A percentile compares a stretch with the other conserved stretches of the same genome.
phyloP scores from a whole-genome alignment of 768 basidiomycete genomes.

The Leccinum subgranulosum region DNA sequence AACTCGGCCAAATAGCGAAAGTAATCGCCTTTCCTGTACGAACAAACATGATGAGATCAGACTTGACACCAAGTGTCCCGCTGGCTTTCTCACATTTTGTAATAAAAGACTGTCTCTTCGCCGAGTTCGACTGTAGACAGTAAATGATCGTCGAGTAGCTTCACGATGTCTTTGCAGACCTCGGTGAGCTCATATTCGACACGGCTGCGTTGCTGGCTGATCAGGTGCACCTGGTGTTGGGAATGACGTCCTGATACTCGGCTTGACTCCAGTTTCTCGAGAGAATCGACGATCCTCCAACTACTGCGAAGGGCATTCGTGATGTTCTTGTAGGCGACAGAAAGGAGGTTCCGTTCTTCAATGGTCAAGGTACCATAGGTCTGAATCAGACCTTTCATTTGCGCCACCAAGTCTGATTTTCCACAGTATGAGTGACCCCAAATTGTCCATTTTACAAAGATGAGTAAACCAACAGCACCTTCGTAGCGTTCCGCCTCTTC shows the following conservation, averaged over 20 bases:
- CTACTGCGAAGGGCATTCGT: constrained; percentile 81
- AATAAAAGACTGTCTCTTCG: constrained; percentile 87
- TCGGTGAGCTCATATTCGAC: constrained; percentile 76
- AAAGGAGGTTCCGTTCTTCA: constrained; percentile 87
- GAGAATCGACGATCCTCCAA: constrained; percentile 76
- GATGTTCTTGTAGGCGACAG: constrained; percentile 88
- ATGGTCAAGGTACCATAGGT: constrained; percentile 67
- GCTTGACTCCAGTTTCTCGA: constrained; percentile 58
- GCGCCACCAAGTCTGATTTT: constrained; percentile 63
- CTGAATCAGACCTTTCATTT: constrained; percentile 74
- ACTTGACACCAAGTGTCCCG: not conserved
- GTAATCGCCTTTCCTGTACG: constrained; percentile 78
- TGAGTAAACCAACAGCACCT: constrained; percentile 43
- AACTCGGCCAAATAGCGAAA: constrained; percentile 90
- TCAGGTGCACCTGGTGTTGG: constrained; percentile 54
- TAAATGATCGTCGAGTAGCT: constrained; percentile 58
- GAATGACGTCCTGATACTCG: constrained; percentile 29
- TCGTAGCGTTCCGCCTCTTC: constrained; percentile 89
- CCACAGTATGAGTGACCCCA: constrained; percentile 17
- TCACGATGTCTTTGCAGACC: constrained; percentile 77
- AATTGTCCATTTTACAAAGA: not conserved
- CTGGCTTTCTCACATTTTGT: constrained; percentile 65
- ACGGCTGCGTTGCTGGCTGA: constrained; percentile 67
- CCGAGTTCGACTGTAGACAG: constrained; percentile 64
- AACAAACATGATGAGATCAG: constrained; percentile 7